A percentile compares a stretch with the other conserved stretches of the same genome.
These are phyloP conservation scores for Chenopodium album DNA, from an alignment of 148 eudicot genomes.

Conservation along the genomic window DNA sequence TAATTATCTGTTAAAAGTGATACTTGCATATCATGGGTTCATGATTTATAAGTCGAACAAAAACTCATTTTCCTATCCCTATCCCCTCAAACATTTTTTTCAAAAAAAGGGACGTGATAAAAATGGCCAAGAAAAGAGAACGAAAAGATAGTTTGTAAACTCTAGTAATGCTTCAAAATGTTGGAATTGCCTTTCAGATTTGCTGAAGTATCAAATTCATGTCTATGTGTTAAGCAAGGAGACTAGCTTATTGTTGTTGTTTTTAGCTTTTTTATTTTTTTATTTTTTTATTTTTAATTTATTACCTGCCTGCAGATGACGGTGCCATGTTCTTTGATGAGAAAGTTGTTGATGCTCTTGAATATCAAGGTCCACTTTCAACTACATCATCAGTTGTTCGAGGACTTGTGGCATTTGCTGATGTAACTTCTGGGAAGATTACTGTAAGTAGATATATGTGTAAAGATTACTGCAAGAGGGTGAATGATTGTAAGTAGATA, in stretches of 20 bases:
- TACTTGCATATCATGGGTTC: no score
- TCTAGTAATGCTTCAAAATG: background rate
- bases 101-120: no score
- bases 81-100: no score
- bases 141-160: no score
- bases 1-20: no score
- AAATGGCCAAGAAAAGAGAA: no score
- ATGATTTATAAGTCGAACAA: no score
- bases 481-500: background rate
- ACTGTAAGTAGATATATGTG: slow-evolving; percentile 45
- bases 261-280: background rate
- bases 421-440: slow-evolving; percentile 61
- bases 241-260: background rate
- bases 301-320: slow-evolving; percentile 54
- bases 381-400: slow-evolving; percentile 77
- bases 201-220: background rate
- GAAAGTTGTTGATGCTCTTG: slow-evolving; percentile 62
- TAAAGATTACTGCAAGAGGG: background rate
- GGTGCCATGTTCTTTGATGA: slow-evolving; percentile 91
- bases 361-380: slow-evolving; percentile 72
- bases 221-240: background rate
- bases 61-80: no score
- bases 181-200: background rate
- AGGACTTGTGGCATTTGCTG: slow-evolving; percentile 77
- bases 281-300: background rate